phyloP scores from a whole-genome alignment of 2,329 filamentous ascomycete genomes.

The Fusarium pseudonygamai region DNA sequence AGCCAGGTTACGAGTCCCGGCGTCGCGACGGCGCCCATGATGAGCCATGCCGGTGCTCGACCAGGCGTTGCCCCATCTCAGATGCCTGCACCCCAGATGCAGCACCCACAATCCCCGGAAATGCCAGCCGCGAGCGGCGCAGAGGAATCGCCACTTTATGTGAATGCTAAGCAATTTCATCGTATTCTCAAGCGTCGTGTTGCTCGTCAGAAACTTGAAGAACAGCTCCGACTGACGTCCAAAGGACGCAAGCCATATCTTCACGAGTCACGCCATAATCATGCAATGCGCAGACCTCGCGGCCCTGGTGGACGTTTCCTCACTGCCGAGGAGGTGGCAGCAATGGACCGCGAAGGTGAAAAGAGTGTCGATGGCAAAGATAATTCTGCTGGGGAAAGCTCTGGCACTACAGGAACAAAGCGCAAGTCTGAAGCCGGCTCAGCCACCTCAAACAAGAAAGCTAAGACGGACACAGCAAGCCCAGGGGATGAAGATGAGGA shows the following conservation, averaged over 20 bases:
- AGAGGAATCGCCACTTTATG: constrained; percentile 94
- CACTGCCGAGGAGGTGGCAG: constrained; percentile 93
- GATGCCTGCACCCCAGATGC: constrained; percentile 71
- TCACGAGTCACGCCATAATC: constrained; percentile 96
- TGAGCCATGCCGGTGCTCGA: constrained; percentile 71
- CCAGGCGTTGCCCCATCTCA: constrained; percentile 65
- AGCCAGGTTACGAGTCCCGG: constrained; percentile 81
- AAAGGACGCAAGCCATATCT: constrained; percentile 97
- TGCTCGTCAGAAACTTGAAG: constrained; percentile 91
- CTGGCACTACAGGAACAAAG: constrained; percentile 59
- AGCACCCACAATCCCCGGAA: constrained; percentile 80
- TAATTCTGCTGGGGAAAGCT: constrained; percentile 38
- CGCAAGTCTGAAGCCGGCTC: constrained; percentile 66
- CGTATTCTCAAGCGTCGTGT: constrained; percentile 94
- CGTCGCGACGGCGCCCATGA: constrained; percentile 76
- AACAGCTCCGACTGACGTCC: constrained; percentile 88
- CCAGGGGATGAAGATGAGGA: constrained; percentile 55
- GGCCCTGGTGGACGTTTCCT: constrained; percentile 95
- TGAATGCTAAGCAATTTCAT: constrained; percentile 99
- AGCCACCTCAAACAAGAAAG: constrained; percentile 64
- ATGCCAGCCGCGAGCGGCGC: constrained; percentile 73
- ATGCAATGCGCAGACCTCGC: constrained; percentile 94
- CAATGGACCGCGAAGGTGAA: constrained; percentile 76
- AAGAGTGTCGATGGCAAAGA: constrained; percentile 55
- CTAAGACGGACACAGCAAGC: constrained; percentile 59